These are phyloP conservation scores for Trypethelium eluteriae DNA, from an alignment of 495 filamentous ascomycete genomes.

Conservation along the genomic window DNA sequence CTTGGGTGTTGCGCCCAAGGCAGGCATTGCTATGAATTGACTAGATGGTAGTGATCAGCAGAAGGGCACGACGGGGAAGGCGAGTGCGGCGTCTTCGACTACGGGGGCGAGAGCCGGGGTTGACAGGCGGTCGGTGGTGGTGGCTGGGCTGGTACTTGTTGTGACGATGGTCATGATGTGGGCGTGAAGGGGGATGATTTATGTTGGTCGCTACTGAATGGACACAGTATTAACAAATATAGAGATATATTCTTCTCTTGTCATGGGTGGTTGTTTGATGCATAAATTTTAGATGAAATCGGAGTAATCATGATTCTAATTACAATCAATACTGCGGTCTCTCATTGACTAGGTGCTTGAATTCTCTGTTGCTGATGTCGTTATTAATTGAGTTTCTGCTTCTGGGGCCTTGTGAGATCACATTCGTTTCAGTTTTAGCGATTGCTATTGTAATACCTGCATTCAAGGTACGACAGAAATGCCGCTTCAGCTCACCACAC, in stretches of 20 bases:
- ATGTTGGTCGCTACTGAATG: not conserved
- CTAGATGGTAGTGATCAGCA: conserved; percentile 12
- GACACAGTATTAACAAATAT: not conserved
- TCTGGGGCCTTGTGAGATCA: too few relatives aligned
- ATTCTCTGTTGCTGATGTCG: too few relatives aligned
- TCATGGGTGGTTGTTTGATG: not conserved
- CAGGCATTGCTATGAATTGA: not conserved
- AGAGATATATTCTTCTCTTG: not conserved
- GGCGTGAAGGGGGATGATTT: not conserved
- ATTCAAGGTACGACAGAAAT: too few relatives aligned
- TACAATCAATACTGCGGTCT: too few relatives aligned
- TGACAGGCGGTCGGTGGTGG: not conserved
- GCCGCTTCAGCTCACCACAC: too few relatives aligned
- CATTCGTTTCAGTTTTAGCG: too few relatives aligned
- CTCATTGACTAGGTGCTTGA: too few relatives aligned
- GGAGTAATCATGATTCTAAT: not conserved
- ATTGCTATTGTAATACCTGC: too few relatives aligned
- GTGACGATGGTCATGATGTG: not conserved
- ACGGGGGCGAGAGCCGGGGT: not conserved
- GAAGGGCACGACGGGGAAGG: not conserved
- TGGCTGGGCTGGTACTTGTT: not conserved
- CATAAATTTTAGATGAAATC: conserved; percentile 3
- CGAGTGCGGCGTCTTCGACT: not conserved
- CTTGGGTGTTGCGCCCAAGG: conserved; percentile 50
- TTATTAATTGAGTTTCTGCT: too few relatives aligned